Evolutionary conservation across 768 basidiomycete genomes (phyloP), one percentile per base, ranked within the genome.

Genomic region (Cystofilobasidium macerans): DNA sequence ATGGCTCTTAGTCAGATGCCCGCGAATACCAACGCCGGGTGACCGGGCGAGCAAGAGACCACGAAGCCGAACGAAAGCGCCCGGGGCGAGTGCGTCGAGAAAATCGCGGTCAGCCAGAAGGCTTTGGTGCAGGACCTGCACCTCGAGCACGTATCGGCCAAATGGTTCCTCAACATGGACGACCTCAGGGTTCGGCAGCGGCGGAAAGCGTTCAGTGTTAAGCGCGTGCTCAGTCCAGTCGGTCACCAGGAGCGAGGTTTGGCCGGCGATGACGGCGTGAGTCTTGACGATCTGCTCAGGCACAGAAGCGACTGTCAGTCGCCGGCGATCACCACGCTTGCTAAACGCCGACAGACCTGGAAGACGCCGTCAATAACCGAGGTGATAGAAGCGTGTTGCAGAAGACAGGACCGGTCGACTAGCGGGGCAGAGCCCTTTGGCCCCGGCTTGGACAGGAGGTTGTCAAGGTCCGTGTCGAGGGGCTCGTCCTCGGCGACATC

Each of bases 161-260:
- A 54, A 54, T 30, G 51, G 51, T 14, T 54, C 51, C n/a, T 54
- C 28, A 30, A 54, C 51, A 30, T 54, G 6, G 28, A 54, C 51
- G 6, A 54, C 51, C 13, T 54, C 28, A 12, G 51, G 51, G 30
- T 54, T 30, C 9, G 51, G 51, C 51, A 54, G 51, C 9, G 51
- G 51, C n/a, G 51, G 51, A 32, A 30, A 16, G 30, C 28, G 28
- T 12, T 28, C 28, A 13, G 28, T 28, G 14, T 30, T 32, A 20
- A 54, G 51, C 9, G 28, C 5, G n/a, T 54, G 51, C 26, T 6
- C 18, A 2, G 51, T 54, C 51, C 51, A 54, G 30, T 54, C 51
- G 26, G 51, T 54, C 5, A 54, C 51, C 12, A 14, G 7, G 28
- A 54, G 16, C 28, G 18, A 54, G 8, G 30, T 28, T 2, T 3